Conservation (phyloP, 257 asterid genomes). For the Buddleja alternifolia region DNA sequence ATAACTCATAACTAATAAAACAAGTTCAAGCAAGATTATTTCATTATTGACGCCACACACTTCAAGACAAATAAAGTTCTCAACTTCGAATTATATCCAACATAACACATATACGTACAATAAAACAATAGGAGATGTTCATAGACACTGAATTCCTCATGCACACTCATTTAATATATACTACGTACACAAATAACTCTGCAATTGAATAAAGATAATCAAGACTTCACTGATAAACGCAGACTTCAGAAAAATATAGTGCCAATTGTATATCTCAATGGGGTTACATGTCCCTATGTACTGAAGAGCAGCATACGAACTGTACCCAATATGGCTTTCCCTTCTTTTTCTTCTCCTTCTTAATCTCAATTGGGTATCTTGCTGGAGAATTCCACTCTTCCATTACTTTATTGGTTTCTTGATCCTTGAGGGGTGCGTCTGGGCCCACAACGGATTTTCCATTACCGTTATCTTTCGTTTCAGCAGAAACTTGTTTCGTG, state of each 20-base stretch:
- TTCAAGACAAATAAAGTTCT: not conserved
- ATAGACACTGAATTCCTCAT: slow-evolving; percentile 18
- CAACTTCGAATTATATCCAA: not conserved
- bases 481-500: slow-evolving; percentile 43
- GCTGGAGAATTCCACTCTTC: slow-evolving; percentile 97
- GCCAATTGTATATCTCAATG: not conserved
- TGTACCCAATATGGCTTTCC: slow-evolving; percentile 77
- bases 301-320: slow-evolving; percentile 84
- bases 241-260: slow-evolving; percentile 14
- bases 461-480: slow-evolving; percentile 39
- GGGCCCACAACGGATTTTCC: slow-evolving; percentile 38
- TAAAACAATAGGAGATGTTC: slow-evolving; percentile 26
- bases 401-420: slow-evolving; percentile 44
- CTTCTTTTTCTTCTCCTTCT: slow-evolving; percentile 83
- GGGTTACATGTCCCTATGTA: slow-evolving; percentile 55
- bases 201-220: slow-evolving; percentile 26
- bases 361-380: slow-evolving; percentile 71
- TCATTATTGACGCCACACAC: not conserved
- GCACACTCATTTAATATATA: slow-evolving; percentile 24
- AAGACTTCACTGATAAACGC: slow-evolving; percentile 25
- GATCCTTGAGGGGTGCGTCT: slow-evolving; percentile 35
- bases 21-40: slow-evolving; percentile 2
- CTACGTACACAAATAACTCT: slow-evolving; percentile 35
- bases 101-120: slow-evolving; percentile 29
- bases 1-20: too few species aligned